Percentiles rank a stretch among this genome's conserved stretches.
Conservation (phyloP, 129 eudicot species). For the Erigeron canadensis region DNA sequence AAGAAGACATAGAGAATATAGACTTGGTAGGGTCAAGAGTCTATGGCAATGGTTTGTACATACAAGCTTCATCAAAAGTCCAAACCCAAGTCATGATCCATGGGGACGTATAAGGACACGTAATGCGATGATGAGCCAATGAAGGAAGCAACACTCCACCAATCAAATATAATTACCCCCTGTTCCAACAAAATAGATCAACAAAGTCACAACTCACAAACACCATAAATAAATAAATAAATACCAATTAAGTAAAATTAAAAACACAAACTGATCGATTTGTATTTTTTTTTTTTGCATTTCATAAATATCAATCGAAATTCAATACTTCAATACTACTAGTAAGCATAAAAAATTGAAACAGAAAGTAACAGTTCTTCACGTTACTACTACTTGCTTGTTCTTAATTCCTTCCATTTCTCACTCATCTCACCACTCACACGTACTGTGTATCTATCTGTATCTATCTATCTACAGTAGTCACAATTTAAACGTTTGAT, state of each 20-base stretch:
- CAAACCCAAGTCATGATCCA: neutral
- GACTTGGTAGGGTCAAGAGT: too few relatives aligned
- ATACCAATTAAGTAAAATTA: too few relatives aligned
- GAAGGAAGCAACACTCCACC: conserved; percentile 16
- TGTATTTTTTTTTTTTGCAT: too few relatives aligned
- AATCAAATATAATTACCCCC: conserved; percentile 11
- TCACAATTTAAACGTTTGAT: neutral
- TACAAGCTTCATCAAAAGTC: neutral
- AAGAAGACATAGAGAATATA: too few relatives aligned
- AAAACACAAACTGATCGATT: too few relatives aligned
- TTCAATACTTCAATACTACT: too few relatives aligned
- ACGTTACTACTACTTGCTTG: conserved; percentile 33
- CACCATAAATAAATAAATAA: conserved; percentile 3
- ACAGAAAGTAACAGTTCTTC: conserved; percentile 28
- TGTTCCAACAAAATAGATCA: neutral
- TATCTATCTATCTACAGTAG: conserved; percentile 20
- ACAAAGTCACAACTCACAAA: too few relatives aligned
- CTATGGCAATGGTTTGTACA: too few relatives aligned
- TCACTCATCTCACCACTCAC: too few relatives aligned
- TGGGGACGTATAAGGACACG: conserved; percentile 30
- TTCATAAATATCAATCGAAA: too few relatives aligned
- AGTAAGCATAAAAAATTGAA: neutral
- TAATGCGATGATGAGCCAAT: conserved; percentile 26
- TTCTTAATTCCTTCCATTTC: neutral
- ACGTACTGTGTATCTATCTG: neutral